Conservation (phyloP, 768 basidiomycete genomes). For the Trametopsis cervina region DNA sequence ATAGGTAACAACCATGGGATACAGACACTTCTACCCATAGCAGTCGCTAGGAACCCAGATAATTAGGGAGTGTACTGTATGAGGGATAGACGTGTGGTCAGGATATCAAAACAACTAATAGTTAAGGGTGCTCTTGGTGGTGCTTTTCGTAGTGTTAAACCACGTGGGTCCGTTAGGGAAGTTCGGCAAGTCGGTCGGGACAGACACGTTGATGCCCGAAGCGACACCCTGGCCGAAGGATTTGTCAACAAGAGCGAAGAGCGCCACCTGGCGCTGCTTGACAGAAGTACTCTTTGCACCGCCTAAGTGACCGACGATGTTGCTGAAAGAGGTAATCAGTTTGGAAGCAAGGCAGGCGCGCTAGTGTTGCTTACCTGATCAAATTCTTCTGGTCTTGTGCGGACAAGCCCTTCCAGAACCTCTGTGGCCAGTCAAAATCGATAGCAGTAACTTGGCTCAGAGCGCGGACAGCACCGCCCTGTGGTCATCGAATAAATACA, state of each 20-base stretch:
- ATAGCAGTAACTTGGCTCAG: slow-evolving; percentile 29
- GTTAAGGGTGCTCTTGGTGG: slow-evolving; percentile 15
- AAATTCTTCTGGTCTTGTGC: slow-evolving; percentile 29
- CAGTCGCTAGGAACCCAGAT: no score
- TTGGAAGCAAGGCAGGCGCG: background rate
- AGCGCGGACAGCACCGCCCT: slow-evolving; percentile 33
- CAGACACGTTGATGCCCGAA: slow-evolving; percentile 22
- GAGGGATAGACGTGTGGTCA: no score
- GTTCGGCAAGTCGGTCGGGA: slow-evolving; percentile 8
- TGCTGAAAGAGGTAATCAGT: slow-evolving; percentile 16
- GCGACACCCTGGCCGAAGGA: slow-evolving; percentile 31
- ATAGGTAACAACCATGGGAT: no score
- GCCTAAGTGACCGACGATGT: slow-evolving; percentile 33
- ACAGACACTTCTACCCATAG: no score
- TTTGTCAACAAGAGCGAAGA: slow-evolving; percentile 32
- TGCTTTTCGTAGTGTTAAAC: slow-evolving; percentile 17
- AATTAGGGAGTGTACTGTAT: no score
- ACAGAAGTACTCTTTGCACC: slow-evolving; percentile 24
- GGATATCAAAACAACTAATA: slow-evolving; percentile 3
- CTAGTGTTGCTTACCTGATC: slow-evolving; percentile 18
- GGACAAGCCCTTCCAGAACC: slow-evolving; percentile 32
- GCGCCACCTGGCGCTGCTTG: slow-evolving; percentile 24
- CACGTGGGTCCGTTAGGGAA: slow-evolving; percentile 20
- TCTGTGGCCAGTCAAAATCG: slow-evolving; percentile 34
- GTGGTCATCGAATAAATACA: background rate